phyloP scores from a whole-genome alignment of 2,329 filamentous ascomycete species.

The Leptographium galeiforme region DNA sequence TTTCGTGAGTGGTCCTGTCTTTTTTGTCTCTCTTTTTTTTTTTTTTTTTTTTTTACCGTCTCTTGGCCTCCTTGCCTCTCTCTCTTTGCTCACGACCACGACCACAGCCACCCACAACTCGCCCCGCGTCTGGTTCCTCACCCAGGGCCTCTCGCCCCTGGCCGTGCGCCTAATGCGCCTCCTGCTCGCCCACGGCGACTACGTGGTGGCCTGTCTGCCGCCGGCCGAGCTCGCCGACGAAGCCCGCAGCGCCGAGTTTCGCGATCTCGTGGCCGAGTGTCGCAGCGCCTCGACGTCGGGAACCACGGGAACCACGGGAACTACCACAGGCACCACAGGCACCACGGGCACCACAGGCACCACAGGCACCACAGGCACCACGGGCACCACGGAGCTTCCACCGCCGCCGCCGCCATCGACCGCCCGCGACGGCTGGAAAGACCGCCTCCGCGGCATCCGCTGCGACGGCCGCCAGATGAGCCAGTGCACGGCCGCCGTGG shows the following conservation, averaged over 20 bases:
- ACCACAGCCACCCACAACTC: slow-evolving; percentile 50
- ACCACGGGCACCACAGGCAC: too few species aligned
- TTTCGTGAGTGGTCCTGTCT: slow-evolving; percentile 30
- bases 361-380: neutral
- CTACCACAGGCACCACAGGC: neutral
- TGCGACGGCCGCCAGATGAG: slow-evolving; percentile 49
- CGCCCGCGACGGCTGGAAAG: slow-evolving; percentile 66
- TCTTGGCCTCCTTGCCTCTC: neutral
- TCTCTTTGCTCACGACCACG: neutral
- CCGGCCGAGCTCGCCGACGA: slow-evolving; percentile 68
- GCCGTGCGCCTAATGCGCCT: slow-evolving; percentile 70
- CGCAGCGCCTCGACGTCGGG: slow-evolving; percentile 21
- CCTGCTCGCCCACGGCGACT: slow-evolving; percentile 82
- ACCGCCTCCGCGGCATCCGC: slow-evolving; percentile 54
- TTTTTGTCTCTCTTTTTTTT: neutral
- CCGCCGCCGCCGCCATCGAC: slow-evolving; percentile 14
- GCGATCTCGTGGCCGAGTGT: slow-evolving; percentile 60
- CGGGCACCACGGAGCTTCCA: too few species aligned
- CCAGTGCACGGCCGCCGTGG: slow-evolving; percentile 74
- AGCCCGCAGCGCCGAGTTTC: slow-evolving; percentile 63
- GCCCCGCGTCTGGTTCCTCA: slow-evolving; percentile 87
- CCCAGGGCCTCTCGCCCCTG: slow-evolving; percentile 72
- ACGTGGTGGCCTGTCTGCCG: slow-evolving; percentile 71
- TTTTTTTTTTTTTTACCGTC: too few species aligned
- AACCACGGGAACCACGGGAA: neutral